Evolutionary conservation across 2,329 filamentous ascomycete species (phyloP).

Genomic region (Trichoderma cornu-damae): DNA sequence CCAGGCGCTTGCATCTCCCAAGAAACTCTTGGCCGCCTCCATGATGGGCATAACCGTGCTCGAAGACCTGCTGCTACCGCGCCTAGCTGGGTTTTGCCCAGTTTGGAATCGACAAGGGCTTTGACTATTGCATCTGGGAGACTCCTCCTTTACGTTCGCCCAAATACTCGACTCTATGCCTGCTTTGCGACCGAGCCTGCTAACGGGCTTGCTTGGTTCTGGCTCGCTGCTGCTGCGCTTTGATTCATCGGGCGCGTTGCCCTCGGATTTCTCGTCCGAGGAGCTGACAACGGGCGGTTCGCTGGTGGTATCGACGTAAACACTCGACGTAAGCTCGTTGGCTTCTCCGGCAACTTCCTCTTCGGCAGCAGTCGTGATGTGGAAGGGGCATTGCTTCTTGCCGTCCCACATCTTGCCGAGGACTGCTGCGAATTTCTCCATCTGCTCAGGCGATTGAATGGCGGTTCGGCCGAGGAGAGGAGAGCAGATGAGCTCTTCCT

Average conservation of each 20-base stretch:
- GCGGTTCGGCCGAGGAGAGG: conserved; percentile 8
- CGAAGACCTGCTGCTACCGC: background rate
- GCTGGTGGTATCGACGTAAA: background rate
- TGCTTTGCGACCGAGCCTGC: background rate
- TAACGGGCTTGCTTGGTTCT: background rate
- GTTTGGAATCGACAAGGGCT: background rate
- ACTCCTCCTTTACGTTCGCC: background rate
- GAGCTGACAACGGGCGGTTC: too few relatives aligned
- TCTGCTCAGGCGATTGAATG: background rate
- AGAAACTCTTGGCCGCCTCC: background rate
- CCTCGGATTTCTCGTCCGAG: background rate
- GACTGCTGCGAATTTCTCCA: background rate
- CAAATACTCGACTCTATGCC: background rate
- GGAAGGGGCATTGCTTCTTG: background rate
- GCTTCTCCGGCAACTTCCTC: background rate
- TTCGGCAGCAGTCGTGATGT: background rate
- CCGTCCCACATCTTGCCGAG: background rate
- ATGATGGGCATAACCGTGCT: background rate
- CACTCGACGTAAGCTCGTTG: background rate
- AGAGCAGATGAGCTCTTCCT: conserved; percentile 21
- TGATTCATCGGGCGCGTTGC: background rate
- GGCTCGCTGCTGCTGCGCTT: background rate
- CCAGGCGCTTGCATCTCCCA: background rate
- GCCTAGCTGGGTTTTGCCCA: background rate
- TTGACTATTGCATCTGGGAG: background rate